Base-by-base conservation (phyloP, 1,284 basidiomycete species). In the Malassezia brasiliensis region DNA sequence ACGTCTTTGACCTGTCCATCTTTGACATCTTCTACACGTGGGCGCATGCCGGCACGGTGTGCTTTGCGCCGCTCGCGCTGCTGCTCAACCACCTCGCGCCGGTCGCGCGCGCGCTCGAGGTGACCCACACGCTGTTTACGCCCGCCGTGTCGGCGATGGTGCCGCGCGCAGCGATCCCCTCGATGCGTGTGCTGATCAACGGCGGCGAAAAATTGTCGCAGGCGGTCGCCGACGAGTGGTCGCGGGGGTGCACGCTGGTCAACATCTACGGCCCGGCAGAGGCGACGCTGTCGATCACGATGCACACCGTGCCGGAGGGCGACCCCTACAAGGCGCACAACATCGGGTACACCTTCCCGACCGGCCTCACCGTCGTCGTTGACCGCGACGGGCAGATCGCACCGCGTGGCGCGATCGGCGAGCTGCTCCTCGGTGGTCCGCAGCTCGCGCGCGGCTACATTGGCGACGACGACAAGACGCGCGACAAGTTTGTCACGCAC, bases 171-270 rank as follows among this genome's bases (percentile, higher is more conserved):
- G 59, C 64, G 1, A 65, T 75, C 15, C 66, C 67, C 0, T 64
- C 67, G 20, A 62, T 76, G 53, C 61, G 68, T 42, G 69, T 74
- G 22, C 60, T 76, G 58, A 76, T 75, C 62, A 76, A 74, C 42
- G 75, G 75, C 28, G 75, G 75, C 20, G 75, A 76, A 44, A 76
- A 76, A 59, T 64, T 76, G 14, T 73, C 70, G 28, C 69, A 76
- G 55, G 65, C 73, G 15, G 75, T 76, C 5, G 75, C 75, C 0
- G 74, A 76, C 47, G 64, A 66, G 41, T 76, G 75, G 75, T 70
- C 68, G 48, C 62, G 63, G 10, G 65, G 69, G 8, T 76, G 69
- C 62, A 63, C 63, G 35, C 59, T 74, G 7, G 61, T 75, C 22
- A 75, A 75, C 50, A 63, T 74, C 34, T 75, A 75, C 49, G 72